These are phyloP conservation scores for Aspergillus japonicus DNA, from an alignment of 2,329 filamentous ascomycete genomes.

Conservation along the genomic window DNA sequence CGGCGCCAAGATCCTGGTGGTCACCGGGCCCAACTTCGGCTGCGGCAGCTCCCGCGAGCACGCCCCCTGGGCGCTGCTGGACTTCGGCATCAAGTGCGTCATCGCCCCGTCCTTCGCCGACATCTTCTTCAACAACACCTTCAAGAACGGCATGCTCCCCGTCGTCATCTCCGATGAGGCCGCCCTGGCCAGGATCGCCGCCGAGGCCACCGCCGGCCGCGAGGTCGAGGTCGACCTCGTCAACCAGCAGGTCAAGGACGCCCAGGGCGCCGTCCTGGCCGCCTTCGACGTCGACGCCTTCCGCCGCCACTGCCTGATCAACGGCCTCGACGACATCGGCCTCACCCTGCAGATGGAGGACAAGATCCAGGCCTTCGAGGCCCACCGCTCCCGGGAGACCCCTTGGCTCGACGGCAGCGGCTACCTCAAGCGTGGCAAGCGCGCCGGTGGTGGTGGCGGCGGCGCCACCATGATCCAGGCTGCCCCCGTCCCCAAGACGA, in stretches of 20 bases:
- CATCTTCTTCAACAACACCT: slow-evolving; percentile 99
- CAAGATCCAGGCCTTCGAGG: slow-evolving; percentile 82
- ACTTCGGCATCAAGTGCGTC: slow-evolving; percentile 92
- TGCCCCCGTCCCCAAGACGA: slow-evolving; percentile 78
- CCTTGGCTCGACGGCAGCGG: slow-evolving; percentile 89
- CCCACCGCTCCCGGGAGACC: slow-evolving; percentile 70
- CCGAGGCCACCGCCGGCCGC: slow-evolving; percentile 72
- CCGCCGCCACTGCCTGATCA: slow-evolving; percentile 88
- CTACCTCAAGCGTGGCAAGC: slow-evolving; percentile 64
- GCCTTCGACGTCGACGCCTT: slow-evolving; percentile 89
- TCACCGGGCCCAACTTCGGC: slow-evolving; percentile 90
- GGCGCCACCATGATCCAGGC: slow-evolving; percentile 62
- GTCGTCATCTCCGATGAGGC: slow-evolving; percentile 69
- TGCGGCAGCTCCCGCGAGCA: slow-evolving; percentile 92
- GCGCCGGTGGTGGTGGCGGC: slow-evolving; percentile 39
- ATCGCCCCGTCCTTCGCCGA: slow-evolving; percentile 86
- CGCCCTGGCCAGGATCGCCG: slow-evolving; percentile 68
- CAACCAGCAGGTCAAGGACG: slow-evolving; percentile 77
- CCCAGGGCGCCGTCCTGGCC: slow-evolving; percentile 69
- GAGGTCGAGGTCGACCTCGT: slow-evolving; percentile 89
- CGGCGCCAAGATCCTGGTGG: slow-evolving; percentile 81
- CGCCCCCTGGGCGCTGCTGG: slow-evolving; percentile 92
- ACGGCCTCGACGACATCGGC: slow-evolving; percentile 93
- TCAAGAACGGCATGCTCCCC: slow-evolving; percentile 99
- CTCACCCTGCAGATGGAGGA: slow-evolving; percentile 89